Evolutionary conservation across 75 land plant species (phyloP).

Genomic region (Gnetum montanum): DNA sequence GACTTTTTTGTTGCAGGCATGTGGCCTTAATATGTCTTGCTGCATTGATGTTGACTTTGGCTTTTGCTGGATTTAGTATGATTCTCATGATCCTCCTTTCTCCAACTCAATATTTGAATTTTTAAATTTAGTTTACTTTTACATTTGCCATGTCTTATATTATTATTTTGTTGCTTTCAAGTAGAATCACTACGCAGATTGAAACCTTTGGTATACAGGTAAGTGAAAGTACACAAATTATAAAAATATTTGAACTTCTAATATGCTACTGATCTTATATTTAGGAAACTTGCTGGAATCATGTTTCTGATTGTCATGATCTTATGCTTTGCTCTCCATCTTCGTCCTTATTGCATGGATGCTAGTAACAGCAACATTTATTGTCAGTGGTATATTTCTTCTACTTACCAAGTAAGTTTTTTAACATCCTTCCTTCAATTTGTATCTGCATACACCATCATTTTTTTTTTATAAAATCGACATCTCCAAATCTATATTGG

Average conservation of each 20-base stretch:
- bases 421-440: too few relatives aligned
- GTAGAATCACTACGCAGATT: neutral
- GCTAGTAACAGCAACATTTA: constrained; percentile 7
- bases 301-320: neutral
- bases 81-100: neutral
- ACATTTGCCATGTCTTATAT: neutral
- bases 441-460: too few relatives aligned
- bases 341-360: constrained; percentile 7
- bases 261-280: neutral
- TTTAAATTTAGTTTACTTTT: neutral
- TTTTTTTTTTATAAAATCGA: too few relatives aligned
- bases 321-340: neutral
- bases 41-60: constrained; percentile 72
- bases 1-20: constrained; percentile 39
- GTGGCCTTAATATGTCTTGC: constrained; percentile 50
- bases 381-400: constrained; percentile 1
- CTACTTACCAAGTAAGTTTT: constrained; percentile 6
- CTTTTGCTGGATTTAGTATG: constrained; percentile 79
- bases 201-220: neutral
- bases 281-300: neutral
- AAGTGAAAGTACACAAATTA: neutral
- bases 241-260: neutral
- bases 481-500: too few relatives aligned
- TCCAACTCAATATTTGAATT: neutral
- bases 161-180: neutral